phyloP scores from a whole-genome alignment of 305 asterid species.

The Fraxinus paxiana region DNA sequence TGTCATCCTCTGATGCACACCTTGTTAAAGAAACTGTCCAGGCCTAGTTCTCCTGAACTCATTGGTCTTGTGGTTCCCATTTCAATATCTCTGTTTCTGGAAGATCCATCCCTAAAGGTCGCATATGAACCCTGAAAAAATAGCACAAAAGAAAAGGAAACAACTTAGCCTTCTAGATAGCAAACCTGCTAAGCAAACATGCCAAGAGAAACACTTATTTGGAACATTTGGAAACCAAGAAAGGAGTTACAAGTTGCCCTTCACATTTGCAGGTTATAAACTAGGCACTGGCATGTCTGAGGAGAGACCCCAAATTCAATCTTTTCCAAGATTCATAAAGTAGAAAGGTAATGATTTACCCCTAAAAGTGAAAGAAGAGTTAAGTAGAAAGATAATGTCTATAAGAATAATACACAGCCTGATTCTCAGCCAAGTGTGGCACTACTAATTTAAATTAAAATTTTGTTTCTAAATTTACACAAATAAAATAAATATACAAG shows the following conservation, averaged over 20 bases:
- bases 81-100: constrained; percentile 71
- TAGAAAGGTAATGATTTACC: background rate
- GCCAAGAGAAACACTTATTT: background rate
- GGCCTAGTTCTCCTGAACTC: constrained; percentile 65
- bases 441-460: background rate
- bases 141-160: constrained; percentile 4
- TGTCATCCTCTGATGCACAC: constrained; percentile 32
- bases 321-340: background rate
- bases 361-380: background rate
- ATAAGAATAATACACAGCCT: background rate
- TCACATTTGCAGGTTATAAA: constrained; percentile 3
- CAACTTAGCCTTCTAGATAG: background rate
- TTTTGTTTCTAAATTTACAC: background rate
- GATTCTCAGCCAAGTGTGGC: background rate
- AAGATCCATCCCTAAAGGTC: constrained; percentile 45
- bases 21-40: constrained; percentile 78
- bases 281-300: background rate
- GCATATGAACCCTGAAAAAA: constrained; percentile 59
- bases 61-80: constrained; percentile 55
- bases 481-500: background rate
- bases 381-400: background rate
- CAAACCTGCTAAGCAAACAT: background rate
- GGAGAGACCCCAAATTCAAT: background rate
- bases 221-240: background rate
- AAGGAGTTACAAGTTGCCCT: background rate